These are phyloP conservation scores for Colletotrichum tropicale DNA, from an alignment of 2,329 filamentous ascomycete genomes.

Conservation along the genomic window DNA sequence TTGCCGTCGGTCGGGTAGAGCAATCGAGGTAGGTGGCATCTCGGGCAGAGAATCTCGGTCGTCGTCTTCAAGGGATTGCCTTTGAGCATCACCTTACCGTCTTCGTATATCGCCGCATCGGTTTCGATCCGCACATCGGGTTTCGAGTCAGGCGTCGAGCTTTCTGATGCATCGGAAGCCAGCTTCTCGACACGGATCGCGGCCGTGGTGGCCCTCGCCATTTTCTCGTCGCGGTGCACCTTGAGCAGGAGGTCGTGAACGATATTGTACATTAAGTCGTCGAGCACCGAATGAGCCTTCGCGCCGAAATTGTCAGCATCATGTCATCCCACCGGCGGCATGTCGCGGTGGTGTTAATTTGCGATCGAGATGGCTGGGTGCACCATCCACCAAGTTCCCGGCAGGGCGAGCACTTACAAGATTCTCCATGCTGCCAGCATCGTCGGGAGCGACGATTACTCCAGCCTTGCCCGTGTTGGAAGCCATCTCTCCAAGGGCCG, in stretches of 20 bases:
- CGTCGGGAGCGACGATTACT: slow-evolving; percentile 57
- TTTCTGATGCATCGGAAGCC: slow-evolving; percentile 59
- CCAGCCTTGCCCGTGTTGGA: slow-evolving; percentile 59
- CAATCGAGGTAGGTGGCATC: slow-evolving; percentile 76
- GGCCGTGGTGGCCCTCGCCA: slow-evolving; percentile 69
- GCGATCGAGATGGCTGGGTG: neutral
- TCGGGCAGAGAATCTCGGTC: slow-evolving; percentile 73
- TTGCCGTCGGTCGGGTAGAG: slow-evolving; percentile 75
- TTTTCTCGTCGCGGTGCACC: slow-evolving; percentile 80
- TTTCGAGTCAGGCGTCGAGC: slow-evolving; percentile 55
- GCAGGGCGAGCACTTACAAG: slow-evolving; percentile 54
- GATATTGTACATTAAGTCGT: slow-evolving; percentile 78
- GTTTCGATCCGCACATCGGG: slow-evolving; percentile 66
- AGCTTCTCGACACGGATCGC: slow-evolving; percentile 69
- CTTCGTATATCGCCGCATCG: slow-evolving; percentile 72
- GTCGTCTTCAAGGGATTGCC: slow-evolving; percentile 76
- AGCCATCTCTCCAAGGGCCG: slow-evolving; percentile 34
- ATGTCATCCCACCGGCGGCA: neutral
- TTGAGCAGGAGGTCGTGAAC: slow-evolving; percentile 77
- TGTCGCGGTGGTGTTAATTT: neutral
- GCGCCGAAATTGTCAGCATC: slow-evolving; percentile 6
- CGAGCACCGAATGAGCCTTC: slow-evolving; percentile 70
- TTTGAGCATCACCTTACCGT: slow-evolving; percentile 71
- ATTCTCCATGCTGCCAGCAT: slow-evolving; percentile 59
- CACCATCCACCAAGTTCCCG: neutral